Evolutionary conservation across 176 grass and related monocot genomes (phyloP).

Genomic region (Triticum urartu): DNA sequence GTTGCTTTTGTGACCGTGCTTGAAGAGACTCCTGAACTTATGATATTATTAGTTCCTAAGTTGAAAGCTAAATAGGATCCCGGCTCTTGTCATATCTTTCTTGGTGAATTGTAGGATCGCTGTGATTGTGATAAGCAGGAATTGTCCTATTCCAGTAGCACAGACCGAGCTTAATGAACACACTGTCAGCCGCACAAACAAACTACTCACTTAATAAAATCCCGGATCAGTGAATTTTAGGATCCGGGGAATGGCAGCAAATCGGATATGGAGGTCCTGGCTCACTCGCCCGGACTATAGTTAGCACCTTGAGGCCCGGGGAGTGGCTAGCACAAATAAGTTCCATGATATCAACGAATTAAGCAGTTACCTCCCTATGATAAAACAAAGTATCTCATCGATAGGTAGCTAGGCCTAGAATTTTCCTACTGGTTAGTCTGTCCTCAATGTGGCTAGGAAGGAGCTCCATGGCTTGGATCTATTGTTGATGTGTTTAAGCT

Average conservation of each 20-base stretch:
- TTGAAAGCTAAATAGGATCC: not conserved
- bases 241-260: not conserved
- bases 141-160: not conserved
- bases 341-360: too few species aligned
- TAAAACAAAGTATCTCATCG: too few species aligned
- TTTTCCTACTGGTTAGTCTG: too few species aligned
- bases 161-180: not conserved
- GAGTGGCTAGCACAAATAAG: too few species aligned
- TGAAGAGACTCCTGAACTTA: not conserved
- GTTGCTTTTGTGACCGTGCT: not conserved
- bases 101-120: not conserved
- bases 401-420: too few species aligned
- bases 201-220: not conserved
- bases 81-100: not conserved
- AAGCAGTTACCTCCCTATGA: too few species aligned
- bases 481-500: too few species aligned
- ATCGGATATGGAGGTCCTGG: not conserved
- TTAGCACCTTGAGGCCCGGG: not conserved
- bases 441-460: too few species aligned
- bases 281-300: not conserved
- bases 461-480: too few species aligned
- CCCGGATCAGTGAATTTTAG: not conserved
- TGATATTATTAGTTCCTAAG: not conserved
- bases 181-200: not conserved
- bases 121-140: not conserved